Evolutionary conservation across 176 grass and related monocot genomes (phyloP).

Genomic region (Cenchrus fungigraminus): DNA sequence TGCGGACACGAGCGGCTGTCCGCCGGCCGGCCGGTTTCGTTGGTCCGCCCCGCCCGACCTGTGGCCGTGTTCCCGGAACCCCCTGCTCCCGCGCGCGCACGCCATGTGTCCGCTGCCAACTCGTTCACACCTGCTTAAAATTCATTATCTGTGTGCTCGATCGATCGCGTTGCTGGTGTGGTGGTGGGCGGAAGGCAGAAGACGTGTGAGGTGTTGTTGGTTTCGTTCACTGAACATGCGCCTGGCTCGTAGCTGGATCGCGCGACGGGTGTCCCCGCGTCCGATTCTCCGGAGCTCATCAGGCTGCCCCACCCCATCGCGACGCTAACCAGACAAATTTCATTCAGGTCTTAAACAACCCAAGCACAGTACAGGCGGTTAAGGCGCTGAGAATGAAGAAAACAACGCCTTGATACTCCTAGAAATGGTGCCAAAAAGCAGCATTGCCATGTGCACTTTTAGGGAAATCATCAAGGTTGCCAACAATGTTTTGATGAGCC

Average conservation of each 20-base stretch:
- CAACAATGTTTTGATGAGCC: not conserved
- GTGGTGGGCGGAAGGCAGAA: not conserved
- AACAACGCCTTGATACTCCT: conserved; percentile 1
- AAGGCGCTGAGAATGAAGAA: not conserved
- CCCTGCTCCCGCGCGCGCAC: conserved; percentile 10
- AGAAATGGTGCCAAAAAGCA: not conserved
- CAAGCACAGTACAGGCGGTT: not conserved
- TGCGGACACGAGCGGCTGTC: conserved; percentile 23
- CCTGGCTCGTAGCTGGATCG: conserved; percentile 3
- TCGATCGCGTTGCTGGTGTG: not conserved
- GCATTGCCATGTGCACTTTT: not conserved
- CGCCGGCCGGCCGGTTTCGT: conserved; percentile 18
- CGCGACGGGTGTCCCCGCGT: conserved; percentile 12
- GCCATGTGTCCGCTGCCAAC: conserved; percentile 21
- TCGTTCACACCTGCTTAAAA: not conserved
- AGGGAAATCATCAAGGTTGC: not conserved
- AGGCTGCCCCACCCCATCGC: not conserved
- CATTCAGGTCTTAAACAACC: conserved; percentile 24
- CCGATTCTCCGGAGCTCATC: not conserved
- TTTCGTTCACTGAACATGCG: conserved; percentile 24
- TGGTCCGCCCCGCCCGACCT: conserved; percentile 27
- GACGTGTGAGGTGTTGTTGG: conserved; percentile 4
- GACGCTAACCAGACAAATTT: not conserved
- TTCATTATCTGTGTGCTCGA: no score
- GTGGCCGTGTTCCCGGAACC: conserved; percentile 33